Conservation (phyloP, 192 early-diverging fungal genomes). For the Coemansia sp. region DNA sequence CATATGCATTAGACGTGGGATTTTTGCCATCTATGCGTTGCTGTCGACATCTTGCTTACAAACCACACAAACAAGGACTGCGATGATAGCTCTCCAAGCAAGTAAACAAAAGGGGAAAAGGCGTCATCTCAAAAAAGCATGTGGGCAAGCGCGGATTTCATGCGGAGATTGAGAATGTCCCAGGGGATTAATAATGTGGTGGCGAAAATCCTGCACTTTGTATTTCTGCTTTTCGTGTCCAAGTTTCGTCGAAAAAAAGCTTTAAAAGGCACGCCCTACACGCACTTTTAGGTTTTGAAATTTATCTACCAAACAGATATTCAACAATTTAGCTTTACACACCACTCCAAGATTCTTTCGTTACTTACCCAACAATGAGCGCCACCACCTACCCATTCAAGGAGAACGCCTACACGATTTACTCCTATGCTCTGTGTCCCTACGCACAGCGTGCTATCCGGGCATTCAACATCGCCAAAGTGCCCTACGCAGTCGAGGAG, state of each 20-base stretch:
- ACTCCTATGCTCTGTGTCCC: slow-evolving; percentile 64
- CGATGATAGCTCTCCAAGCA: no score
- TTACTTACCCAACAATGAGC: slow-evolving; percentile 12
- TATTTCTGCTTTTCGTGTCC: neutral
- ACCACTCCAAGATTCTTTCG: neutral
- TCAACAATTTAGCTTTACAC: neutral
- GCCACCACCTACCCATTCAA: slow-evolving; percentile 25
- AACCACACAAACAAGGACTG: neutral
- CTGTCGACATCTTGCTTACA: neutral
- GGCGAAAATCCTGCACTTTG: neutral
- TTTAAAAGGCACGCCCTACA: neutral
- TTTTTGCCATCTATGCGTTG: neutral
- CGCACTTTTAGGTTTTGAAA: no score
- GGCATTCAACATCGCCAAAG: slow-evolving; percentile 61
- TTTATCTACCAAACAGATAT: neutral
- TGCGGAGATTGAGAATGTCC: neutral
- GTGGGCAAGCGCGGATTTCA: neutral
- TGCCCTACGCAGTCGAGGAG: slow-evolving; percentile 56
- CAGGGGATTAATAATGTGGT: neutral
- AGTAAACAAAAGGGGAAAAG: neutral
- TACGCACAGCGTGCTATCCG: slow-evolving; percentile 71
- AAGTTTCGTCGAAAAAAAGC: neutral
- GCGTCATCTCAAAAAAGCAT: no score
- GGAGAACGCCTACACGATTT: slow-evolving; percentile 56
- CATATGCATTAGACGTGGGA: neutral